phyloP scores from a whole-genome alignment of 305 asterid genomes.

The Euphrasia arctica region DNA sequence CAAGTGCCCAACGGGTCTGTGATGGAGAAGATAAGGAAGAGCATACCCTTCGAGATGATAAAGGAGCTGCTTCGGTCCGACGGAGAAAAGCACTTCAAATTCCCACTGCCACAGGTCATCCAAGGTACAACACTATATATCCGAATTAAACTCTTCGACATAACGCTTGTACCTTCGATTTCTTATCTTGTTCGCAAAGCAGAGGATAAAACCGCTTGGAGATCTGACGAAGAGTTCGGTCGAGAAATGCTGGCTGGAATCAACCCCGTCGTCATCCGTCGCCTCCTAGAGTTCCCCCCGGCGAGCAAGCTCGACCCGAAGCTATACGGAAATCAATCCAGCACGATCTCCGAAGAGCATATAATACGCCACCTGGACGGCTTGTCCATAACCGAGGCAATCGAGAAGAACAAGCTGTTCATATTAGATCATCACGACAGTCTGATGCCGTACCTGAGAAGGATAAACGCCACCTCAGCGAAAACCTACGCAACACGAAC shows the following conservation, averaged over 20 bases:
- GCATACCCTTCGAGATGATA: constrained; percentile 53
- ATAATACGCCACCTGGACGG: constrained; percentile 57
- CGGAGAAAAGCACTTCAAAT: constrained; percentile 54
- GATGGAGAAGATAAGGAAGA: constrained; percentile 37
- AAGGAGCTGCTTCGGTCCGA: constrained; percentile 62
- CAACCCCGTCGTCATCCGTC: constrained; percentile 60
- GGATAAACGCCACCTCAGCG: constrained; percentile 45
- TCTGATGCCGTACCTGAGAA: constrained; percentile 47
- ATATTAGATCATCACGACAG: constrained; percentile 64
- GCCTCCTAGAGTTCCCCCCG: constrained; percentile 86
- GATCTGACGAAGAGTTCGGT: constrained; percentile 84
- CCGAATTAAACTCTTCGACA: too few relatives aligned
- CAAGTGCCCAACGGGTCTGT: constrained; percentile 39
- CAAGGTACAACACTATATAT: constrained; percentile 40
- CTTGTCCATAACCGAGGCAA: constrained; percentile 51
- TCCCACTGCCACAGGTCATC: constrained; percentile 73
- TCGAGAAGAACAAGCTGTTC: constrained; percentile 36
- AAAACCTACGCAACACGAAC: constrained; percentile 59
- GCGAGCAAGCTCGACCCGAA: constrained; percentile 60
- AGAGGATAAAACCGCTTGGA: constrained; percentile 82
- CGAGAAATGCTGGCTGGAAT: constrained; percentile 86
- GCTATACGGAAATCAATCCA: constrained; percentile 63
- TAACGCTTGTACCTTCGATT: not conserved
- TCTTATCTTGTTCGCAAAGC: constrained; percentile 26
- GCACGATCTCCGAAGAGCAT: constrained; percentile 56